A percentile compares a stretch with the other conserved stretches of the same genome.
Conservation (phyloP, 176 grass and related monocot genomes). For the Stipa capillata region DNA sequence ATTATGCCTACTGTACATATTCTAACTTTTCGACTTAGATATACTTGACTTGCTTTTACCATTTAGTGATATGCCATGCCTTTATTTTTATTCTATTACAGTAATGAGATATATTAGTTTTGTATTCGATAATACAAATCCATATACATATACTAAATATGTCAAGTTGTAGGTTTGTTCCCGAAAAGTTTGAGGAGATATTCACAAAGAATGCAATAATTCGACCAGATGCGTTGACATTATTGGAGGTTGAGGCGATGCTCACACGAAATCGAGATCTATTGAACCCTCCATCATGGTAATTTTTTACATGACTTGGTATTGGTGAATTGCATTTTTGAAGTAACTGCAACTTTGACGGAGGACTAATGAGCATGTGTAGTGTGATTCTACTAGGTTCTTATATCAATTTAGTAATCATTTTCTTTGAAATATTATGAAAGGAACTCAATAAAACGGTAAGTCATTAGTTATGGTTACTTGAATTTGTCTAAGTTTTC, state of each 20-base stretch:
- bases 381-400: background rate
- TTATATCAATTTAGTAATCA: background rate
- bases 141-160: background rate
- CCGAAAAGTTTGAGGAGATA: constrained; percentile 66
- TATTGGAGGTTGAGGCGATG: constrained; percentile 38
- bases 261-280: constrained; percentile 49
- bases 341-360: background rate
- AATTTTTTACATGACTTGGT: background rate
- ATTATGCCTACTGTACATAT: background rate
- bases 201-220: constrained; percentile 57
- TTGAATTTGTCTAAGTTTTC: background rate
- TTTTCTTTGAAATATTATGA: background rate
- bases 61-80: background rate
- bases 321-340: background rate
- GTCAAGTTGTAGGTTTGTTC: constrained; percentile 52
- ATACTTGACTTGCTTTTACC: background rate
- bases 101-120: background rate
- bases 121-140: background rate
- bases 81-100: background rate
- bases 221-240: constrained; percentile 49
- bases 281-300: constrained; percentile 42
- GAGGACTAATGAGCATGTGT: background rate
- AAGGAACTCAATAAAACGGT: background rate
- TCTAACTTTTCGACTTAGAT: background rate
- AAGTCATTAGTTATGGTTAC: background rate